A percentile compares a stretch with the other conserved stretches of the same genome.
Conservation (phyloP, 768 basidiomycete species). For the Phaffia tasmanica region DNA sequence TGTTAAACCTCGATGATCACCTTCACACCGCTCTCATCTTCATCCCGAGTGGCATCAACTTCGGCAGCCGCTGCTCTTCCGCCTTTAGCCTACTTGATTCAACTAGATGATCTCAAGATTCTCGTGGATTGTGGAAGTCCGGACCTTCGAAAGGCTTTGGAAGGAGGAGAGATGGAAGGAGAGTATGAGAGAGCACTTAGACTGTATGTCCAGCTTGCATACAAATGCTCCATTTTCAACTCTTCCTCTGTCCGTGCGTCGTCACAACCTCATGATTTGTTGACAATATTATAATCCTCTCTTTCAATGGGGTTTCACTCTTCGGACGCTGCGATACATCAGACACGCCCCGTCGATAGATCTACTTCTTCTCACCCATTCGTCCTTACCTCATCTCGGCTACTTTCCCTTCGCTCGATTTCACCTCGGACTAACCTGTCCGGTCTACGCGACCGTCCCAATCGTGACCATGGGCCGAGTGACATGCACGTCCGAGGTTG, state of each 20-base stretch:
- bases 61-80: conserved; percentile 44
- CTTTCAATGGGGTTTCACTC: not conserved
- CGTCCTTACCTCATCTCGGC: conserved; percentile 76
- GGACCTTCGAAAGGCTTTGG: conserved; percentile 32
- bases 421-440: conserved; percentile 64
- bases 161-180: conserved; percentile 34
- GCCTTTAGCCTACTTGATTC: conserved; percentile 56
- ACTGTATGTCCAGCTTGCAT: conserved; percentile 8
- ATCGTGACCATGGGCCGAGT: conserved; percentile 93
- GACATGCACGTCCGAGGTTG: conserved; percentile 76
- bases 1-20: conserved; percentile 61
- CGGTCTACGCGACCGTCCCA: conserved; percentile 86
- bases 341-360: conserved; percentile 72
- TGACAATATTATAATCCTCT: not conserved
- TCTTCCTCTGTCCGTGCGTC: not conserved
- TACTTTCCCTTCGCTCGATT: conserved; percentile 87
- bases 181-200: conserved; percentile 30
- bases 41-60: conserved; percentile 33
- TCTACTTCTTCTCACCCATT: conserved; percentile 87
- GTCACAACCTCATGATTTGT: conserved; percentile 1
- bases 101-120: conserved; percentile 86
- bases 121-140: conserved; percentile 83
- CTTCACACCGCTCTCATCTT: conserved; percentile 76
- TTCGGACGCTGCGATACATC: conserved; percentile 10
- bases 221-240: not conserved